Percentiles rank a stretch among this genome's conserved stretches.
Evolutionary conservation across 1,284 basidiomycete genomes (phyloP).

Genomic region (Caloboletus inedulis): DNA sequence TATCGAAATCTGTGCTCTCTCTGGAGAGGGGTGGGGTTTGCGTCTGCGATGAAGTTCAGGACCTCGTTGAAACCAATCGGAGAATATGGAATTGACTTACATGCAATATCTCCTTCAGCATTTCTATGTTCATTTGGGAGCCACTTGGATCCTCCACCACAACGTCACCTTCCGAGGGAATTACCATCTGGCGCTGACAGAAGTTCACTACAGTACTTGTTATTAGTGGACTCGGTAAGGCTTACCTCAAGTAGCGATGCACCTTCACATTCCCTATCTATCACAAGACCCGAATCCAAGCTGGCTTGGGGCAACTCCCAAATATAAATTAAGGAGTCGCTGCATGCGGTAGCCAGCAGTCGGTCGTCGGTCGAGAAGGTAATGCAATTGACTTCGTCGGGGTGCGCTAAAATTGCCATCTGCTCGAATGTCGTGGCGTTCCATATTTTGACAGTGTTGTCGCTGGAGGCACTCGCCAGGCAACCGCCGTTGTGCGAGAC

Average conservation of each 20-base stretch:
- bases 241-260: slow-evolving; percentile 28
- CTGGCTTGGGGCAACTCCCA: slow-evolving; percentile 31
- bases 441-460: slow-evolving; percentile 33
- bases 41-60: slow-evolving; percentile 15
- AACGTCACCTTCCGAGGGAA: background rate
- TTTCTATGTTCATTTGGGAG: slow-evolving; percentile 3
- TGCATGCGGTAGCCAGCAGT: slow-evolving; percentile 27
- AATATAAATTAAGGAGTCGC: slow-evolving; percentile 24
- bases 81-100: slow-evolving; percentile 12
- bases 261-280: slow-evolving; percentile 22
- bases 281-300: slow-evolving; percentile 29
- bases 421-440: slow-evolving; percentile 27
- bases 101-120: slow-evolving; percentile 18
- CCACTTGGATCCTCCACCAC: slow-evolving; percentile 1
- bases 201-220: slow-evolving; percentile 4
- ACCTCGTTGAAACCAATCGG: slow-evolving; percentile 1
- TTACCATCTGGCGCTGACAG: slow-evolving; percentile 12
- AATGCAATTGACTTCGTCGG: slow-evolving; percentile 24
- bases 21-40: slow-evolving; percentile 1
- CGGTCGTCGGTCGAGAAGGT: slow-evolving; percentile 29
- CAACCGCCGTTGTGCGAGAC: slow-evolving; percentile 27
- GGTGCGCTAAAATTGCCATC: slow-evolving; percentile 23
- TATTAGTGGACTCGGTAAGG: slow-evolving; percentile 1
- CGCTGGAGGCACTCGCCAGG: slow-evolving; percentile 30
- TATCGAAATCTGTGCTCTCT: slow-evolving; percentile 7